phyloP scores from a whole-genome alignment of 1,284 basidiomycete genomes.

The Austroboletus novae-zelandiae region DNA sequence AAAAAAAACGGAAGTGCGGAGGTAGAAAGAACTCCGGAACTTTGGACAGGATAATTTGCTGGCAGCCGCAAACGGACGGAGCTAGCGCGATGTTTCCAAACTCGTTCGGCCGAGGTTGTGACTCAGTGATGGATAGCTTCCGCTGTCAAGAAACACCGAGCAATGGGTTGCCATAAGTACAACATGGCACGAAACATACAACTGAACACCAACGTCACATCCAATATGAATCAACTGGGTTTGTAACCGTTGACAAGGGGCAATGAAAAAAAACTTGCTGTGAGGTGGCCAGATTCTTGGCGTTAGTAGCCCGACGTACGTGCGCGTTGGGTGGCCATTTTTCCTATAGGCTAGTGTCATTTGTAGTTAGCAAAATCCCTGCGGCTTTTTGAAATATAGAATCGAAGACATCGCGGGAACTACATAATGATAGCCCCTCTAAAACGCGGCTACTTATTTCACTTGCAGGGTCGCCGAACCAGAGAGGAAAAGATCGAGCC shows the following conservation, averaged over 20 bases:
- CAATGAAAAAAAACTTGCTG: no score
- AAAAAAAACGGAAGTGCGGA: background rate
- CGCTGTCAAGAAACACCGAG: constrained; percentile 1
- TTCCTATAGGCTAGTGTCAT: background rate
- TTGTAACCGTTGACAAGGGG: background rate
- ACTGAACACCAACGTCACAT: background rate
- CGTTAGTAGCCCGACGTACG: no score
- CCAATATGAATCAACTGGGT: no score
- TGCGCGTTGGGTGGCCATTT: no score
- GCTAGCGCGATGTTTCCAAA: background rate
- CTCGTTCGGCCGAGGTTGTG: background rate
- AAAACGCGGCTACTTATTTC: background rate
- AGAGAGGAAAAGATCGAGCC: background rate
- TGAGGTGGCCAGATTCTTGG: no score
- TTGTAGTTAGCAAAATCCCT: background rate
- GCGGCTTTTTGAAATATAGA: background rate
- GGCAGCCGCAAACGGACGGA: background rate
- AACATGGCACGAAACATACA: background rate
- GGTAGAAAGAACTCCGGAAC: background rate
- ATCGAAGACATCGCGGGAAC: background rate
- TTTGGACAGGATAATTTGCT: background rate
- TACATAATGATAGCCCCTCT: background rate
- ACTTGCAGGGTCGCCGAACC: background rate
- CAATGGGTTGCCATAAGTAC: background rate
- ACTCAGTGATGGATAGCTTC: background rate